Evolutionary conservation across 225 moss, liverwort and hornwort species (phyloP).

Genomic region (Marchantia paleacea): DNA sequence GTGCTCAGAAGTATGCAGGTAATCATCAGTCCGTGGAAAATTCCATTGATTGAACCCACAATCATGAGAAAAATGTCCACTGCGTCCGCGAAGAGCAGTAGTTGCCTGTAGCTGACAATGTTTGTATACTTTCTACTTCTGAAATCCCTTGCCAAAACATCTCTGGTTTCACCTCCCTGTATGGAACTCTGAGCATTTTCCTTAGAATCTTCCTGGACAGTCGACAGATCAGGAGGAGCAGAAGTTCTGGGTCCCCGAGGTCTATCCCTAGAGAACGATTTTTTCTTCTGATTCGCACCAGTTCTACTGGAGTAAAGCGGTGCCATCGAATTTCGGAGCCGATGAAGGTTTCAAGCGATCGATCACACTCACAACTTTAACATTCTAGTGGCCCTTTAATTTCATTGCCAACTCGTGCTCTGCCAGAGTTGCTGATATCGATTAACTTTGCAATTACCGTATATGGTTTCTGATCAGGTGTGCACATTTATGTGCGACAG

Average conservation of each 20-base stretch:
- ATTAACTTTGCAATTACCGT: background rate
- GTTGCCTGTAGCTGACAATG: background rate
- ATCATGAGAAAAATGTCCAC: conserved; percentile 17
- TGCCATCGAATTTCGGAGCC: background rate
- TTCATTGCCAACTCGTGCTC: background rate
- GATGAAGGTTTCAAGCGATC: background rate
- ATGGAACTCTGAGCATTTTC: background rate
- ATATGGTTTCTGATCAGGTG: too few species aligned
- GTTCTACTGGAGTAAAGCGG: background rate
- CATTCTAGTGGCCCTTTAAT: background rate
- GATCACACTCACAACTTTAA: background rate
- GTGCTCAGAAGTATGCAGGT: background rate
- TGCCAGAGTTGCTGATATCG: background rate
- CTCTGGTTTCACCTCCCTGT: background rate
- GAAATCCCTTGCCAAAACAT: background rate
- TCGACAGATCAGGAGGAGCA: background rate
- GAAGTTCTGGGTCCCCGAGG: background rate
- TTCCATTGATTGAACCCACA: background rate
- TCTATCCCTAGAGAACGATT: background rate
- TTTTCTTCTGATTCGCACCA: background rate
- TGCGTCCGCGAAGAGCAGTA: conserved; percentile 5
- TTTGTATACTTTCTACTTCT: background rate
- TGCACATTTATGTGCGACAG: too few species aligned
- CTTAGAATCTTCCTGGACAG: background rate
- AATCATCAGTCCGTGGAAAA: conserved; percentile 12